Evolutionary conservation across 2,329 filamentous ascomycete species (phyloP).

Genomic region (Penicillium polonicum): DNA sequence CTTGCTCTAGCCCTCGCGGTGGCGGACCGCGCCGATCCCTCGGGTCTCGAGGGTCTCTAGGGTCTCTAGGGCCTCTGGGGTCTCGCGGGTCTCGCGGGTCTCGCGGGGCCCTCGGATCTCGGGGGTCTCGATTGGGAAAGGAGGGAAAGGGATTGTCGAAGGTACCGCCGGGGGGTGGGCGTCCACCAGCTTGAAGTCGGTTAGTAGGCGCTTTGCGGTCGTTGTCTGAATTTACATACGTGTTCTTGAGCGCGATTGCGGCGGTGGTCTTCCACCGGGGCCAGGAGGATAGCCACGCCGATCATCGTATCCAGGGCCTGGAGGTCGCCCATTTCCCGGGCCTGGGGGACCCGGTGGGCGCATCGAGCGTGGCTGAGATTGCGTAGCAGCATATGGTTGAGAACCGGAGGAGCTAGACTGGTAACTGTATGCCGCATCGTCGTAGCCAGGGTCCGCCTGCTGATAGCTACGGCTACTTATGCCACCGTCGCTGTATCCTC

Average conservation of each 20-base stretch:
- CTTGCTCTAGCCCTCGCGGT: conserved; percentile 36
- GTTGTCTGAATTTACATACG: conserved; percentile 29
- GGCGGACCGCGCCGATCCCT: conserved; percentile 35
- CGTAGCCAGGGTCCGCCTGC: conserved; percentile 27
- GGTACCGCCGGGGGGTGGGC: conserved; percentile 39
- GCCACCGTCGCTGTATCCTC: conserved; percentile 28
- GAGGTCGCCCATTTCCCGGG: conserved; percentile 30
- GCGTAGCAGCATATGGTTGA: conserved; percentile 27
- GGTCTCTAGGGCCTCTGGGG: conserved; percentile 28
- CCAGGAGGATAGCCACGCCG: conserved; percentile 27
- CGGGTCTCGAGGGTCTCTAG: conserved; percentile 30
- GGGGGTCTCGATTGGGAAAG: conserved; percentile 28
- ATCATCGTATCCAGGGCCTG: conserved; percentile 23
- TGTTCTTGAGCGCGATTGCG: conserved; percentile 32
- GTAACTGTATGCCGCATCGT: conserved; percentile 29
- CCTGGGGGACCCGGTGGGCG: conserved; percentile 32
- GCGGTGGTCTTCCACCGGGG: conserved; percentile 31
- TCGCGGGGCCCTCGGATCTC: conserved; percentile 1
- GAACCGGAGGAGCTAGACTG: conserved; percentile 27
- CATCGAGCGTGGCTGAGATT: conserved; percentile 33
- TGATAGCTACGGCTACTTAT: conserved; percentile 28
- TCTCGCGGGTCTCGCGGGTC: conserved; percentile 15
- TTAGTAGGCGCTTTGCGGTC: conserved; percentile 8
- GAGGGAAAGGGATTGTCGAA: conserved; percentile 54
- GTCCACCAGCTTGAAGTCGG: conserved; percentile 16